A percentile compares a stretch with the other conserved stretches of the same genome.
These are phyloP conservation scores for Trichophyton schoenleinii DNA, from an alignment of 2,329 filamentous ascomycete genomes.

Conservation along the genomic window DNA sequence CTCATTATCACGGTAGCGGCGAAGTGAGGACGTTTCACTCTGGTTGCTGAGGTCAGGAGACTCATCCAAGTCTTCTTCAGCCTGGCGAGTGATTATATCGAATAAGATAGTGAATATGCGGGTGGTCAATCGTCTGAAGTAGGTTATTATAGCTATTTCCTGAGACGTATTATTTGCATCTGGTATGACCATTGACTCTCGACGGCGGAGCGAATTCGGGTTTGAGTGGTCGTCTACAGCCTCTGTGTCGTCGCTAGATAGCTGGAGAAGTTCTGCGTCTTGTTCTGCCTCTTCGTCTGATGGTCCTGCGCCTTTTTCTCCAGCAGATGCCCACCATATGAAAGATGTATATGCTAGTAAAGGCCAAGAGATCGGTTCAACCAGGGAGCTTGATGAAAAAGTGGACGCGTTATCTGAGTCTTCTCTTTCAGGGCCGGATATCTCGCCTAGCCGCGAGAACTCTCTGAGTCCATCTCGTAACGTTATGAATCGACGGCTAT, in stretches of 20 bases:
- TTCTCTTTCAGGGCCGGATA: constrained; percentile 17
- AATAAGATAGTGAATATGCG: constrained; percentile 35
- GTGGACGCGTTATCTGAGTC: constrained; percentile 31
- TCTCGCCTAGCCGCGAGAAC: constrained; percentile 16
- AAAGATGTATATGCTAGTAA: constrained; percentile 49
- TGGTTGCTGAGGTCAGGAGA: background rate
- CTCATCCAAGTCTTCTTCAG: constrained; percentile 9
- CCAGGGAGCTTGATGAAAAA: constrained; percentile 33
- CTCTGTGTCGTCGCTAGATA: constrained; percentile 18
- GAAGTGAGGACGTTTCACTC: background rate
- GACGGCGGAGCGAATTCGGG: constrained; percentile 4
- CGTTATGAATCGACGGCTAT: constrained; percentile 65
- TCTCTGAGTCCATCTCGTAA: constrained; percentile 50
- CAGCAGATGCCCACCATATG: constrained; percentile 57
- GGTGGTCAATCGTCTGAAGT: constrained; percentile 38
- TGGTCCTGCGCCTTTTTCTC: constrained; percentile 44
- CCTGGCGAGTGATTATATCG: constrained; percentile 31
- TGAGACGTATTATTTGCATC: constrained; percentile 25
- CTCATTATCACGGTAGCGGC: background rate
- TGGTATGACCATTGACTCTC: constrained; percentile 19
- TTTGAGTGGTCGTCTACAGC: constrained; percentile 7
- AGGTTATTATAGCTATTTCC: constrained; percentile 38
- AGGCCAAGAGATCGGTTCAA: constrained; percentile 48
- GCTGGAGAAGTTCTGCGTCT: constrained; percentile 30
- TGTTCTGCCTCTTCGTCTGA: constrained; percentile 43